Conservation (phyloP, 371 early-diverging fungal genomes). For the Mucor sp. region DNA sequence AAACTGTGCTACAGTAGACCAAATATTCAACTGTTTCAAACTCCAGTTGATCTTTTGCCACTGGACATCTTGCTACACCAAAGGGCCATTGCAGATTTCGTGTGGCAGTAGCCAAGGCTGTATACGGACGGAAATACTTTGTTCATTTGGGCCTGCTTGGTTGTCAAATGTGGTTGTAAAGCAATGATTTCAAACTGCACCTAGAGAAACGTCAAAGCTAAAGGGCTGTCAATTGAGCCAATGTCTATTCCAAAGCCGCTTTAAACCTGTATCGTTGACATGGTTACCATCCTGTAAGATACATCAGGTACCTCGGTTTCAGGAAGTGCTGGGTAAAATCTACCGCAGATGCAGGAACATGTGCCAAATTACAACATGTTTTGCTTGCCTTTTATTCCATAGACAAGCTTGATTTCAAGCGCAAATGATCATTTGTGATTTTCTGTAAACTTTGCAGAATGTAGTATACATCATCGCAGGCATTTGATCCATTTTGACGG, state of each 20-base stretch:
- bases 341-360: background rate
- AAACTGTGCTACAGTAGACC: constrained; percentile 21
- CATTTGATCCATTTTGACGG: too few species aligned
- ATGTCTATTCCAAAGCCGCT: background rate
- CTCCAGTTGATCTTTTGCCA: background rate
- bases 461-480: background rate
- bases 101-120: background rate
- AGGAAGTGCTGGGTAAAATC: background rate
- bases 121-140: too few species aligned
- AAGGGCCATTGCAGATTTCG: background rate
- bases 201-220: background rate
- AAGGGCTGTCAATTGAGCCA: background rate
- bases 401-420: background rate
- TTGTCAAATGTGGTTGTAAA: background rate
- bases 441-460: background rate
- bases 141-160: background rate
- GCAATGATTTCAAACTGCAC: background rate
- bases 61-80: background rate
- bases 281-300: background rate
- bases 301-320: background rate
- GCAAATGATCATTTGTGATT: background rate
- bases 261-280: background rate
- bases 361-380: too few species aligned
- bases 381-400: too few species aligned
- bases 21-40: constrained; percentile 1